These are phyloP conservation scores for Agaricus blazei DNA, from an alignment of 768 basidiomycete species.

Conservation along the genomic window DNA sequence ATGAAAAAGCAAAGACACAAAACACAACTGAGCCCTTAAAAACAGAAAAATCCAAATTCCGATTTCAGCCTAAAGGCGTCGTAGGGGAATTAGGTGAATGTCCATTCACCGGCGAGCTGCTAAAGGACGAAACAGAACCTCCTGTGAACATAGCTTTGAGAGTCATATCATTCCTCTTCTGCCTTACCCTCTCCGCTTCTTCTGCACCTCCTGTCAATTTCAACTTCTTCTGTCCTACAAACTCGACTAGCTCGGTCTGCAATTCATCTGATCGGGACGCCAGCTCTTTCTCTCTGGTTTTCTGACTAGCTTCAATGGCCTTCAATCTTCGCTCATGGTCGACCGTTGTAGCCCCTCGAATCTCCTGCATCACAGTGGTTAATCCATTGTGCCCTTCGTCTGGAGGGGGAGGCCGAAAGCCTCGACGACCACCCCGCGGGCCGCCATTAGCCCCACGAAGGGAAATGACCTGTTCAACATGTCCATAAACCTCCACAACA, in stretches of 20 bases:
- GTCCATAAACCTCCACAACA: slow-evolving; percentile 79
- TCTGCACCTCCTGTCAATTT: slow-evolving; percentile 96
- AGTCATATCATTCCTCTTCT: slow-evolving; percentile 77
- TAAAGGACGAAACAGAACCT: slow-evolving; percentile 9
- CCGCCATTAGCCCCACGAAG: slow-evolving; percentile 44
- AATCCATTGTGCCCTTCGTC: slow-evolving; percentile 68
- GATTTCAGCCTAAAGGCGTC: background rate
- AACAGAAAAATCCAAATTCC: background rate
- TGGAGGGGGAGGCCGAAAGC: slow-evolving; percentile 54
- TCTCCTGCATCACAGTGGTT: slow-evolving; percentile 85
- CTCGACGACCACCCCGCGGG: slow-evolving; percentile 27
- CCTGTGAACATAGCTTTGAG: slow-evolving; percentile 81
- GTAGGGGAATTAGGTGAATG: slow-evolving; percentile 1
- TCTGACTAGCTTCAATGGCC: slow-evolving; percentile 89
- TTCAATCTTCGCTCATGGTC: slow-evolving; percentile 84
- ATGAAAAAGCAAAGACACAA: background rate
- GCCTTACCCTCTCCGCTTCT: slow-evolving; percentile 83
- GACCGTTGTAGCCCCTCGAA: slow-evolving; percentile 64
- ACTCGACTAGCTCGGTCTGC: slow-evolving; percentile 76
- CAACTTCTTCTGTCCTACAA: slow-evolving; percentile 83
- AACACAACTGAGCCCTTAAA: background rate
- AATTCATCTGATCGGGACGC: slow-evolving; percentile 76
- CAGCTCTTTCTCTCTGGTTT: slow-evolving; percentile 71
- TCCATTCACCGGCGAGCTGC: background rate
- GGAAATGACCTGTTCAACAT: slow-evolving; percentile 85